phyloP scores from a whole-genome alignment of 305 asterid species.

The Plantago coronopus region DNA sequence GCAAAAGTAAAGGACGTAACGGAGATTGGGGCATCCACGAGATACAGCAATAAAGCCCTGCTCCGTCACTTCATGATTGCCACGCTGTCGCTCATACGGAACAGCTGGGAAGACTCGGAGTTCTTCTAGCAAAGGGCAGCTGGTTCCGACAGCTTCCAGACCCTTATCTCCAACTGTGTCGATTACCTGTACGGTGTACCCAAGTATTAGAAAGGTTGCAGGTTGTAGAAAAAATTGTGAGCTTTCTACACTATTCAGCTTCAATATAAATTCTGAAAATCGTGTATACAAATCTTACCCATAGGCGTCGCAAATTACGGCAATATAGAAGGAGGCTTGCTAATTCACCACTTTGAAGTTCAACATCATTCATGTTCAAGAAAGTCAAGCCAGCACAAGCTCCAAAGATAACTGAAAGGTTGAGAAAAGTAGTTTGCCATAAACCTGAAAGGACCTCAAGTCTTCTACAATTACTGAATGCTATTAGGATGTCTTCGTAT shows the following conservation, averaged over 20 bases:
- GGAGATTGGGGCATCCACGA: slow-evolving; percentile 37
- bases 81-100: slow-evolving; percentile 21
- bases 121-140: slow-evolving; percentile 34
- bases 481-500: slow-evolving; percentile 29
- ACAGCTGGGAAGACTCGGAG: slow-evolving; percentile 36
- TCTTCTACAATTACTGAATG: slow-evolving; percentile 40
- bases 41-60: slow-evolving; percentile 36
- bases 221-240: neutral
- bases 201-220: neutral
- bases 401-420: slow-evolving; percentile 46
- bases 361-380: slow-evolving; percentile 50
- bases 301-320: slow-evolving; percentile 58
- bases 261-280: neutral
- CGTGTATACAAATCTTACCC: slow-evolving; percentile 42
- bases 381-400: slow-evolving; percentile 48
- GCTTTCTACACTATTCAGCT: neutral
- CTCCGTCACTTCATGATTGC: slow-evolving; percentile 29
- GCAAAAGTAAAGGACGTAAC: slow-evolving; percentile 40
- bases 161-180: slow-evolving; percentile 38
- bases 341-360: slow-evolving; percentile 43
- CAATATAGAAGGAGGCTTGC: slow-evolving; percentile 41
- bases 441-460: slow-evolving; percentile 50
- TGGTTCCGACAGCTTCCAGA: slow-evolving; percentile 32
- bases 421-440: slow-evolving; percentile 41
- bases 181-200: slow-evolving; percentile 28